Evolutionary conservation across 208 protist species (phyloP).

Genomic region (Trypanosoma lewisi): DNA sequence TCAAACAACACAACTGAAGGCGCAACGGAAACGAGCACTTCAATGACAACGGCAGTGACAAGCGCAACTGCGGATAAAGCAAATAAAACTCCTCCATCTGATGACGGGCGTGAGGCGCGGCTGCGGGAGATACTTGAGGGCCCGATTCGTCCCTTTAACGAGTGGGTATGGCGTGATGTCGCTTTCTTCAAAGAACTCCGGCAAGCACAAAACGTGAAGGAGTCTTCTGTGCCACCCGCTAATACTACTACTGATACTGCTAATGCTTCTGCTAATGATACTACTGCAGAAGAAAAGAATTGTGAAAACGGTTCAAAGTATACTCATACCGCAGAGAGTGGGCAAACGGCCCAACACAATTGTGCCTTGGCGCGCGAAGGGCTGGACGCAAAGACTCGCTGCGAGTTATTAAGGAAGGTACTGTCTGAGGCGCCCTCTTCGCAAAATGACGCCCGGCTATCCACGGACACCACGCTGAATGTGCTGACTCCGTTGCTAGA

Average conservation of each 20-base stretch:
- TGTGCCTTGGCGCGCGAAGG: background rate
- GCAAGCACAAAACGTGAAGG: background rate
- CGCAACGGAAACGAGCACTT: no score
- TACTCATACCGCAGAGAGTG: background rate
- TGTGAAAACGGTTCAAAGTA: background rate
- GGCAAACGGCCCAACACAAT: background rate
- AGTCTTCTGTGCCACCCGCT: no score
- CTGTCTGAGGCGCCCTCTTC: background rate
- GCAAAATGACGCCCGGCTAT: background rate
- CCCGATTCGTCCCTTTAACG: constrained; percentile 10
- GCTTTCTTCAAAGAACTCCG: background rate
- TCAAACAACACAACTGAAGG: background rate
- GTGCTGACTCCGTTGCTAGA: constrained; percentile 19
- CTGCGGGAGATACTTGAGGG: background rate
- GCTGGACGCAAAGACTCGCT: background rate
- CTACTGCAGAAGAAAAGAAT: no score
- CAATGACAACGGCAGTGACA: background rate
- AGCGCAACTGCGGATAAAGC: background rate
- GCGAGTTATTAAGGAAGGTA: background rate
- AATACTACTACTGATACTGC: no score
- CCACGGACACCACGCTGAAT: background rate
- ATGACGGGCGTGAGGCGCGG: background rate
- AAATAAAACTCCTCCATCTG: background rate
- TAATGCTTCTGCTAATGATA: no score
- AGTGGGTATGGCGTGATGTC: constrained; percentile 18